Evolutionary conservation across 495 filamentous ascomycete genomes (phyloP).

Genomic region (Aspergillus saccharolyticus): DNA sequence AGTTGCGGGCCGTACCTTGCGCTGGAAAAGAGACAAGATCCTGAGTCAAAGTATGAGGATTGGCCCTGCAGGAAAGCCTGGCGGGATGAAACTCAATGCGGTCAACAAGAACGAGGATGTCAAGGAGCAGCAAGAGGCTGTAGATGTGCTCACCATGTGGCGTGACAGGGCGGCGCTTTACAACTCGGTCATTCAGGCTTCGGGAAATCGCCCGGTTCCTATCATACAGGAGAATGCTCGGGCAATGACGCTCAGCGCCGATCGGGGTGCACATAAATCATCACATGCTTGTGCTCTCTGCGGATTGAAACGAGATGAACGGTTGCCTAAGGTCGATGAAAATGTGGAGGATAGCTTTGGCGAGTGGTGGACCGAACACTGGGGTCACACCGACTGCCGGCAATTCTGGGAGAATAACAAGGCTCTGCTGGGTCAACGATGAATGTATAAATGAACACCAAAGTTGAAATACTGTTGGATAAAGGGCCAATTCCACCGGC

Average conservation of each 20-base stretch:
- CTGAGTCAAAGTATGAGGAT: conserved; percentile 89
- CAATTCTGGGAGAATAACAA: conserved; percentile 81
- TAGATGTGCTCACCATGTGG: conserved; percentile 74
- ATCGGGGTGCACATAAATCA: conserved; percentile 61
- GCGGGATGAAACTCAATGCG: conserved; percentile 85
- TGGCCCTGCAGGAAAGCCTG: conserved; percentile 59
- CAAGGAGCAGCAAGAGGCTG: conserved; percentile 82
- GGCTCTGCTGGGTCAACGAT: conserved; percentile 58
- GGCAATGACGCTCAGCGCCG: conserved; percentile 51
- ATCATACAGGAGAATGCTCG: conserved; percentile 60
- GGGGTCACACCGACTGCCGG: conserved; percentile 75
- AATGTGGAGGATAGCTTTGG: conserved; percentile 83
- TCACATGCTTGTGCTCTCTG: conserved; percentile 81
- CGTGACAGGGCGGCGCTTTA: conserved; percentile 39
- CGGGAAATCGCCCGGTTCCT: conserved; percentile 49
- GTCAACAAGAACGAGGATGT: conserved; percentile 73
- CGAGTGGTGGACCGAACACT: conserved; percentile 93
- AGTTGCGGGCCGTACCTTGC: conserved; percentile 76
- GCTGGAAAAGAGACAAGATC: conserved; percentile 84
- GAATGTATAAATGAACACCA: conserved; percentile 16
- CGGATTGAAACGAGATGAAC: conserved; percentile 80
- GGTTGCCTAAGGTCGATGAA: conserved; percentile 67
- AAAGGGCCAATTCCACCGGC: neutral
- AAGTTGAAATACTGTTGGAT: neutral
- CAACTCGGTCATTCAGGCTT: conserved; percentile 35